These are phyloP conservation scores for Metarhizium humberi DNA, from an alignment of 2,329 filamentous ascomycete genomes.

Conservation along the genomic window DNA sequence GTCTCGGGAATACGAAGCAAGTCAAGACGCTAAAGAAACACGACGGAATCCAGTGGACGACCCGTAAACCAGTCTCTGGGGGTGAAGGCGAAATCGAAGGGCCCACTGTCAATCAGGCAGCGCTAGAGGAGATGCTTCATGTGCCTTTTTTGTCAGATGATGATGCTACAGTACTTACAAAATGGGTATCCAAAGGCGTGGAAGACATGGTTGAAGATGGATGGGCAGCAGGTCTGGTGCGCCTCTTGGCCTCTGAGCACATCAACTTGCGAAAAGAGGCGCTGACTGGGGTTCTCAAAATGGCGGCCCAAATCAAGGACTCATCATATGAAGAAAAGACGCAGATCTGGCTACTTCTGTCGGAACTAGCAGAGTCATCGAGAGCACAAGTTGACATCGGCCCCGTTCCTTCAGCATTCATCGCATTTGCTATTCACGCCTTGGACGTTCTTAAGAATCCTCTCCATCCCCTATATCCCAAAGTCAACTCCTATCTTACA, in stretches of 20 bases:
- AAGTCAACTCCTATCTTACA: constrained; percentile 77
- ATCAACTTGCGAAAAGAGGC: constrained; percentile 72
- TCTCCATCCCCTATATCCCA: constrained; percentile 73
- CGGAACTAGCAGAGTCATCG: constrained; percentile 70
- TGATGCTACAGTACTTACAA: constrained; percentile 44
- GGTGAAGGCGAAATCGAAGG: constrained; percentile 5
- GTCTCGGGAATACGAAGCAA: constrained; percentile 12
- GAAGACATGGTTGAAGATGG: constrained; percentile 75
- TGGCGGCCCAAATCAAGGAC: constrained; percentile 52
- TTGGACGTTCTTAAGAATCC: constrained; percentile 66
- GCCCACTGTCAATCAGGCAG: constrained; percentile 24
- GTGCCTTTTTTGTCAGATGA: constrained; percentile 34
- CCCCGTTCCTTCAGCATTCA: constrained; percentile 62
- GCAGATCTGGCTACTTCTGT: constrained; percentile 69
- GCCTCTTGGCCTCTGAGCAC: constrained; percentile 68
- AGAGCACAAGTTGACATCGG: constrained; percentile 40
- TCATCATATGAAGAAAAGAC: constrained; percentile 68
- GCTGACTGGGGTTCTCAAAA: constrained; percentile 56
- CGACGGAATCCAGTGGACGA: constrained; percentile 4
- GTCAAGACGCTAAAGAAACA: constrained; percentile 10
- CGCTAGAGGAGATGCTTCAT: constrained; percentile 43
- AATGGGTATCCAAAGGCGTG: constrained; percentile 68
- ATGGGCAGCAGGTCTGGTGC: constrained; percentile 58
- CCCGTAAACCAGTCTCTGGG: constrained; percentile 1
- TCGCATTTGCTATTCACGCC: constrained; percentile 64